Evolutionary conservation across 306 rosid species (phyloP).

Genomic region (Castanopsis chinensis): DNA sequence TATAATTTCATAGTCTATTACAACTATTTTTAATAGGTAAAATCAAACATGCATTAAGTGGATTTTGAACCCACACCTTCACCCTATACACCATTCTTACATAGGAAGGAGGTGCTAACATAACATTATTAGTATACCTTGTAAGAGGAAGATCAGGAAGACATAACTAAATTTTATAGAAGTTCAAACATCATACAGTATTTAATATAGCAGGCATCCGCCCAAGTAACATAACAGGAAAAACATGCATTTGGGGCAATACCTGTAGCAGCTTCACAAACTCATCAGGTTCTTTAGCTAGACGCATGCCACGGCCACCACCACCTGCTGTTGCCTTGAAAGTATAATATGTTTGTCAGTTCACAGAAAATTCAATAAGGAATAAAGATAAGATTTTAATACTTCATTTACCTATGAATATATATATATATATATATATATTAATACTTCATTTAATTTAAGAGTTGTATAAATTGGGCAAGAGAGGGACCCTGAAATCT

Average conservation of each 20-base stretch:
- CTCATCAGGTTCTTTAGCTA: constrained; percentile 94
- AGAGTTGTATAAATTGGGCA: too few relatives aligned
- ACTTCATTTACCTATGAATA: neutral
- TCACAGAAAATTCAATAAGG: constrained; percentile 16
- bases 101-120: neutral
- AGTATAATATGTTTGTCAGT: constrained; percentile 36
- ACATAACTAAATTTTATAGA: neutral
- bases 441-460: neutral
- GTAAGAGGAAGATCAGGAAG: neutral
- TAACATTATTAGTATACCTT: neutral
- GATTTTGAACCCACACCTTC: neutral
- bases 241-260: constrained; percentile 12
- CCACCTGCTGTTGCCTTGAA: constrained; percentile 98
- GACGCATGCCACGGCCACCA: constrained; percentile 99
- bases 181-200: constrained; percentile 12
- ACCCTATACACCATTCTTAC: neutral
- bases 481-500: neutral
- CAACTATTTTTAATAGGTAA: neutral
- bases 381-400: neutral
- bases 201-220: neutral
- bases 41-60: neutral
- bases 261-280: constrained; percentile 98
- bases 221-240: constrained; percentile 9
- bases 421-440: too few relatives aligned
- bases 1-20: neutral